Evolutionary conservation across 2,329 filamentous ascomycete genomes (phyloP), one percentile per base, ranked within the genome.

Genomic region (Rutstroemia sp.): DNA sequence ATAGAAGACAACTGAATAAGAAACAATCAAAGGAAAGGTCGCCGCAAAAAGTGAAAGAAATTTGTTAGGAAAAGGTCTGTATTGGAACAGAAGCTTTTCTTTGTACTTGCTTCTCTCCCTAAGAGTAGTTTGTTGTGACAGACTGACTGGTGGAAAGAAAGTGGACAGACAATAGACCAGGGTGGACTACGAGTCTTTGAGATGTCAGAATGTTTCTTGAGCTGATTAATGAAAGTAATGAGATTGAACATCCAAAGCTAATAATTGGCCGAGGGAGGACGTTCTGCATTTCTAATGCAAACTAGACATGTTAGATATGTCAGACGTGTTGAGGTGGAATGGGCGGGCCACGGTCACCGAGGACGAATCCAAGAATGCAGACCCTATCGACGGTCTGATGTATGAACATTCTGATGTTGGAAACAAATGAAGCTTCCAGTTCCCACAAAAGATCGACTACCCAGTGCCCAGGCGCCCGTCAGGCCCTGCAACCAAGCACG

Each of bases 401-500:
- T 48, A 27, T 48, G 30, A 38, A 39, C 16, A 38, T 19, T 53
- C 51, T 53, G 51, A 53, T 53, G 30, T 53, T 39, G 27, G 42
- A 48, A 47, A 53, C 51, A 53, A 34, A 12, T 34, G 30, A 34
- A 34, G 30, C 30, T 34, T 34, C 30, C 30, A 12, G 30, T 34
- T 34, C 30, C 30, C 30, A 34, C 30, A 34, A 34, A 34, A 34
- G 30, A 4, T 34, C 10, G 30, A 34, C 30, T 34, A 34, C 9
- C 10, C 10, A 30, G 23, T 30, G 27, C 27, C 27, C 8, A 30
- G 27, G 8, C 27, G 27, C 1, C 27, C 30, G 30, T 10, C 30
- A 12, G 12, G 5, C 10, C 30, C 25, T 27, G 25, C 7, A 27
- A 27, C 25, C 25, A 27, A 8, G 25, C 25, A 27, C 25, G 9